Conservation (phyloP, 2,329 filamentous ascomycete species). For the Allantophomopsis cytisporea region DNA sequence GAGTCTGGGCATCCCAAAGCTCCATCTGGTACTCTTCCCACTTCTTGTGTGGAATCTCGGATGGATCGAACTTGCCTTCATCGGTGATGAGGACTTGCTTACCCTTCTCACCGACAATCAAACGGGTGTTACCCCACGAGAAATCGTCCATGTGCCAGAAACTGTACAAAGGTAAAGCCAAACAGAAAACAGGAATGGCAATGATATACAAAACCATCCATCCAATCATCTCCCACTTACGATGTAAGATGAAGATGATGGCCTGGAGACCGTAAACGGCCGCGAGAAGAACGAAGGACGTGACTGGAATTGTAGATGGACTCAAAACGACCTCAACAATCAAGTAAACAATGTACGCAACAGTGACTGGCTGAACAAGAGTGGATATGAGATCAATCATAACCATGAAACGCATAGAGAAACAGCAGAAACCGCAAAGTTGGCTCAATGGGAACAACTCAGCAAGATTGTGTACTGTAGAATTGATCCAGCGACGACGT, state of each 20-base stretch:
- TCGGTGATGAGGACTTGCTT: constrained; percentile 88
- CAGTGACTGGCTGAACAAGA: constrained; percentile 78
- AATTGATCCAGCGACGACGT: constrained; percentile 99
- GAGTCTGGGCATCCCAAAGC: constrained; percentile 80
- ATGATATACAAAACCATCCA: constrained; percentile 97
- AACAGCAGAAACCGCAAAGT: constrained; percentile 98
- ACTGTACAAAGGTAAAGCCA: constrained; percentile 79
- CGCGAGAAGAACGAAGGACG: constrained; percentile 78
- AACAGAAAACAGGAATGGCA: constrained; percentile 83
- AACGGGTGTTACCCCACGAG: constrained; percentile 96
- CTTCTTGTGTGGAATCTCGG: constrained; percentile 88
- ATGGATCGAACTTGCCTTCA: constrained; percentile 94
- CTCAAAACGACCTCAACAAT: constrained; percentile 58
- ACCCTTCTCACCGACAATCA: constrained; percentile 88
- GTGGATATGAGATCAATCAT: constrained; percentile 90
- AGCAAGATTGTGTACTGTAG: constrained; percentile 92
- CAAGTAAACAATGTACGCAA: constrained; percentile 82
- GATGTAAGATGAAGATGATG: constrained; percentile 88
- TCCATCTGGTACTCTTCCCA: constrained; percentile 99
- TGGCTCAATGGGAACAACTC: constrained; percentile 89
- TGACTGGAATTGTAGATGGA: constrained; percentile 58
- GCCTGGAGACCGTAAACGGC: constrained; percentile 97
- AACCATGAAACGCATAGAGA: constrained; percentile 97
- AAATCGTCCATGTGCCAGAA: constrained; percentile 99
- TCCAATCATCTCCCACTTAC: constrained; percentile 99